A percentile compares a stretch with the other conserved stretches of the same genome.
These are phyloP conservation scores for Cladosporium sp. DNA, from an alignment of 2,329 filamentous ascomycete genomes.

Conservation along the genomic window DNA sequence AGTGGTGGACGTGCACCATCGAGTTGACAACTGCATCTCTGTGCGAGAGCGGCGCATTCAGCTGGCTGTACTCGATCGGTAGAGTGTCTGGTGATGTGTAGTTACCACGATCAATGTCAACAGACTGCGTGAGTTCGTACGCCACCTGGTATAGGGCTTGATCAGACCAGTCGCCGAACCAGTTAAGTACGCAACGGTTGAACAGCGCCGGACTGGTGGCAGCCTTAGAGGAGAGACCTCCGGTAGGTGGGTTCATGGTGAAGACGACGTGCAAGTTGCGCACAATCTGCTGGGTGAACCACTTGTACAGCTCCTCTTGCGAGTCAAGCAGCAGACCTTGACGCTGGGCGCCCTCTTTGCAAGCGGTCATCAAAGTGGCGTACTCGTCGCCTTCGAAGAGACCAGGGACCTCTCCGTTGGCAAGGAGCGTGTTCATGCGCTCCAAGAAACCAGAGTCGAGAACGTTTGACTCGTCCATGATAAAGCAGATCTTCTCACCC, in stretches of 20 bases:
- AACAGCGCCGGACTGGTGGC: constrained; percentile 97
- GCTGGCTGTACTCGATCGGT: constrained; percentile 83
- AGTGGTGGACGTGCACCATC: constrained; percentile 99
- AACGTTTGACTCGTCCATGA: constrained; percentile 99
- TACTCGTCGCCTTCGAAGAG: constrained; percentile 99
- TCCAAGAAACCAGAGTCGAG: constrained; percentile 98
- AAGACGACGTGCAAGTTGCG: constrained; percentile 99
- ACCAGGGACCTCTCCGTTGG: constrained; percentile 98
- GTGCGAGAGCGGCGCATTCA: constrained; percentile 80
- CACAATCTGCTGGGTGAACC: constrained; percentile 99
- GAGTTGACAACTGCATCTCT: constrained; percentile 91
- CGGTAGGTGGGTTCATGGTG: constrained; percentile 98
- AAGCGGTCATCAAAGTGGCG: constrained; percentile 96
- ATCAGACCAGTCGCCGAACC: constrained; percentile 99
- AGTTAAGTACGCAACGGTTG: constrained; percentile 99
- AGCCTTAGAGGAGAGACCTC: constrained; percentile 89
- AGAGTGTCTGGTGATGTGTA: constrained; percentile 87
- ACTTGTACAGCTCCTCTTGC: constrained; percentile 99
- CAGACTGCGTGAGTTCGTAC: constrained; percentile 89
- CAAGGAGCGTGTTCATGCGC: constrained; percentile 97
- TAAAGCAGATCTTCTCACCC: constrained; percentile 99
- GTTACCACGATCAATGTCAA: constrained; percentile 85
- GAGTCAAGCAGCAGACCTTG: constrained; percentile 94
- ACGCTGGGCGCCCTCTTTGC: constrained; percentile 95
- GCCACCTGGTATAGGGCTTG: constrained; percentile 98